A percentile compares a stretch with the other conserved stretches of the same genome.
These are phyloP conservation scores for Acephala macrosclerotiorum DNA, from an alignment of 2,329 filamentous ascomycete genomes.

Conservation along the genomic window DNA sequence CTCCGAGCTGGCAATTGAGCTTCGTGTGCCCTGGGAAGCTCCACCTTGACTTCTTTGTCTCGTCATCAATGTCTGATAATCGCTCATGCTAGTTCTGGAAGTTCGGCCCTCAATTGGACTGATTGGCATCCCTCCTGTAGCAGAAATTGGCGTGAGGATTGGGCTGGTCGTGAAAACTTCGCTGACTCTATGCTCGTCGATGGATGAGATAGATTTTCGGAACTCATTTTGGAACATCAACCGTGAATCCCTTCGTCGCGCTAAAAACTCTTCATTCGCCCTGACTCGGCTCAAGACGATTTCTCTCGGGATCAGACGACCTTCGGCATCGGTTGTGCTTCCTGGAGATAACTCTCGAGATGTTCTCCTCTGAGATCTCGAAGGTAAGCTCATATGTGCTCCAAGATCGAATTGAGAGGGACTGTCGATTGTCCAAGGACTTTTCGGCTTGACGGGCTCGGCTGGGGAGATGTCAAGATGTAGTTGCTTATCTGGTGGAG, in stretches of 20 bases:
- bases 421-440: slow-evolving; percentile 33
- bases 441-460: slow-evolving; percentile 33
- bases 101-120: slow-evolving; percentile 35
- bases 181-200: slow-evolving; percentile 35
- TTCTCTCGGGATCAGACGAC: slow-evolving; percentile 37
- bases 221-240: slow-evolving; percentile 39
- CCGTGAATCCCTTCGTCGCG: slow-evolving; percentile 36
- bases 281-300: slow-evolving; percentile 33
- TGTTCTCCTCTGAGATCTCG: slow-evolving; percentile 13
- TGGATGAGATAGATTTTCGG: slow-evolving; percentile 33
- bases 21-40: slow-evolving; percentile 33
- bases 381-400: slow-evolving; percentile 19
- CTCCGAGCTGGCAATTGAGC: slow-evolving; percentile 37
- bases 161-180: slow-evolving; percentile 22
- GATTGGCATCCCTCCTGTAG: slow-evolving; percentile 18
- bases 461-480: slow-evolving; percentile 11
- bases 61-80: slow-evolving; percentile 36
- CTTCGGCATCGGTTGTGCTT: slow-evolving; percentile 16
- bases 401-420: slow-evolving; percentile 30
- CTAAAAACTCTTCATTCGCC: slow-evolving; percentile 41
- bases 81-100: slow-evolving; percentile 35
- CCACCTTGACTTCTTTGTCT: slow-evolving; percentile 39
- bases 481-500: slow-evolving; percentile 16
- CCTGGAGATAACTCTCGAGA: slow-evolving; percentile 34
- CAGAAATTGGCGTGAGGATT: slow-evolving; percentile 20